Evolutionary conservation across 331 rosid species (phyloP), one percentile per base, ranked within the genome.

Genomic region (Rhamnella rubrinervis): DNA sequence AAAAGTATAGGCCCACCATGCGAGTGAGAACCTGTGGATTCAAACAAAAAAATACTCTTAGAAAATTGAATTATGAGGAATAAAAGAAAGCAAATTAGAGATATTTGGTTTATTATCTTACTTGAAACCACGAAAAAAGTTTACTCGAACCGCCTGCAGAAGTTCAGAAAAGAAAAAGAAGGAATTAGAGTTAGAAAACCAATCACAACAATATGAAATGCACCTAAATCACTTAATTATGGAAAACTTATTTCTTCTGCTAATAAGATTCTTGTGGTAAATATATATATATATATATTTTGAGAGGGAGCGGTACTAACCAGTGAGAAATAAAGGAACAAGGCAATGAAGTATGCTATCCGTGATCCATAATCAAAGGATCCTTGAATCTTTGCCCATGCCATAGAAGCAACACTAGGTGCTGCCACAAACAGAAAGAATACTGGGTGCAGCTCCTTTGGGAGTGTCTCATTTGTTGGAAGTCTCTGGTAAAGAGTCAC

Each of bases 1-100:
- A 76, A 91, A 91, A 11, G 98, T 93, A 71, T 93, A 93, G 16
- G 98, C 98, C 98, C 98, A 93, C 98, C 98, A 93, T 18, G 98
- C 77, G 66, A 93, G 78, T 0, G 97, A 93, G 70, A 91, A 93
- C 82, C 97, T 93, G 70, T 18, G 41, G 35, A 80, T 39, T 63
- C 56, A 67, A 56, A 80, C 18, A 8, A 69, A 63, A 72, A 72
- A 17, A 40, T 2, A 6, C 31, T 61, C 70, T 77, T 15, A 78
- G 71, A 80, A 51, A 72, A 46, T 26, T 77, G 26, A 51, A 2
- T 61, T 25, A 26, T 8, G 47, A 10, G 26, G 41, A 9, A 6
- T 74, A 46, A 2, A 41, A 15, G 6, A 63, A 41, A 6, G 0
- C 41, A 39, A 61, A 59, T 17, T 16, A 55, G 65, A 55, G 59